Evolutionary conservation across 257 asterid genomes (phyloP), one percentile per base, ranked within the genome.

Genomic region (Vinca minor): DNA sequence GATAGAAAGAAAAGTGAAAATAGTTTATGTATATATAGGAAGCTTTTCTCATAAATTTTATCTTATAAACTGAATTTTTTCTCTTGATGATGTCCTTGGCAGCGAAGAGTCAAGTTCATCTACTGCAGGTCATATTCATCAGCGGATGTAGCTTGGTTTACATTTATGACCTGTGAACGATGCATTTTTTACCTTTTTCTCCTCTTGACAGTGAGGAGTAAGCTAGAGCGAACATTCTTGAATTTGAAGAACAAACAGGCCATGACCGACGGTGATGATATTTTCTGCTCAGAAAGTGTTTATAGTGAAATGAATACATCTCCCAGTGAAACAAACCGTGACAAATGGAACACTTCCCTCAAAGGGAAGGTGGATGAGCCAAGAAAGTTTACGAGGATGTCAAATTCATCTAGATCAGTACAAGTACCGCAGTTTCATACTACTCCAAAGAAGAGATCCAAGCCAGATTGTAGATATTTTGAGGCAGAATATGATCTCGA

Each of bases 101-200:
- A 88, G 96, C 52, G 94, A 88, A 67, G 96, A 88, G 72, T 85
- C 96, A 61, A 78, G 85, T 80, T 75, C 89, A 57, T 77, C 87
- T 34, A 69, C 84, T 56, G 86, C 94, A 82, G 96, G 96, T 88
- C 52, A 46, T 59, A 35, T 32, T 56, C 23, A 28, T 49, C 49
- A 41, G 15, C 64, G 73, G 56, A 47, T 60, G 65, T 64, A 46
- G 20, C 55, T 66, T 48, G 68, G 56, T 74, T 53, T 73, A 61
- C 59, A 50, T 38, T 38, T 39, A 35, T 13, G n/a, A 45, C 32
- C n/a, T 18, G 15, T 12, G 61, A 45, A 54, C 35, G 26, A 28
- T 14, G 20, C 41, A 48, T 26, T 28, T 3, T 12, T 50, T n/a
- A n/a, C 26, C 21, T 25, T 64, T 64, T 35, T 12, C 17, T 63